Conservation (phyloP, 371 early-diverging fungal genomes). For the Choanephora cucurbitarum region DNA sequence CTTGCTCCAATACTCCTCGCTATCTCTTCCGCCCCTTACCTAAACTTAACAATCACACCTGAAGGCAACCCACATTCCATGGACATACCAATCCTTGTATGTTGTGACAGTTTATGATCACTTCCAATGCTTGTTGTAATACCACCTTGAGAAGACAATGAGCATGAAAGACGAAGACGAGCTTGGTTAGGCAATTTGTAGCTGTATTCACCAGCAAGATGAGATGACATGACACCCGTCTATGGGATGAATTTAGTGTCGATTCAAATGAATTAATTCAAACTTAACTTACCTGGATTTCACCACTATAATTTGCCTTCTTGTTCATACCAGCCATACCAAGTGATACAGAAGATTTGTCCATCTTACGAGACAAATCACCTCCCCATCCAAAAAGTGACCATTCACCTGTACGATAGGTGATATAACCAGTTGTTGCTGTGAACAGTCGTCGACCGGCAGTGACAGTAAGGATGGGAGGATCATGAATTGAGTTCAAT, state of each 20-base stretch:
- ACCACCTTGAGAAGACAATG: conserved; percentile 56
- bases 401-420: conserved; percentile 78
- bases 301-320: conserved; percentile 52
- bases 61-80: conserved; percentile 75
- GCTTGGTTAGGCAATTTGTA: conserved; percentile 40
- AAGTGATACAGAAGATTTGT: conserved; percentile 63
- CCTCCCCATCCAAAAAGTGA: conserved; percentile 68
- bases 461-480: conserved; percentile 68
- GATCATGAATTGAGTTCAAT: conserved; percentile 53
- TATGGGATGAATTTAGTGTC: conserved; percentile 12
- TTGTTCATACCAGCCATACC: conserved; percentile 59
- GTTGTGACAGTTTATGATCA: conserved; percentile 64
- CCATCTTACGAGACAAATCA: conserved; percentile 46
- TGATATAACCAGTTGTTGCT: conserved; percentile 74
- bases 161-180: conserved; percentile 36
- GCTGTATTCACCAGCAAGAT: conserved; percentile 49
- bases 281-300: conserved; percentile 60
- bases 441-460: conserved; percentile 65
- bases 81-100: conserved; percentile 72
- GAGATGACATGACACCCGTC: conserved; percentile 54
- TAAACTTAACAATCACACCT: conserved; percentile 74
- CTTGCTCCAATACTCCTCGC: too few relatives aligned
- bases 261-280: too few relatives aligned
- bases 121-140: conserved; percentile 57
- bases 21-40: too few relatives aligned